Evolutionary conservation across 2,329 filamentous ascomycete species (phyloP), one percentile per base, ranked within the genome.

Genomic region (Elsinoe perseae): DNA sequence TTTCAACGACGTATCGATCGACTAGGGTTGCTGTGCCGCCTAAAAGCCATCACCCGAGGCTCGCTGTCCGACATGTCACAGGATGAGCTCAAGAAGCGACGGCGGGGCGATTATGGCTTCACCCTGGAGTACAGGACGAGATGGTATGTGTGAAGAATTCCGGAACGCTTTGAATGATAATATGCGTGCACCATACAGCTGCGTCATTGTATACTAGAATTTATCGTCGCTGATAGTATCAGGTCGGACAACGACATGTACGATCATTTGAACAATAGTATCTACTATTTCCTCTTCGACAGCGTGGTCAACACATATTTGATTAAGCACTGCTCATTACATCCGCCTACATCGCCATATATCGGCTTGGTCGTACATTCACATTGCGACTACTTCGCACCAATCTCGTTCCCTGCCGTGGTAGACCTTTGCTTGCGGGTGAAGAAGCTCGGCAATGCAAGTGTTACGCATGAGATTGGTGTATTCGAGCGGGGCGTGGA

Each of bases 231-330:
- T 38, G 56, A 42, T 40, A 23, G 10, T 28, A 32, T 59, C 42
- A 91, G 89, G 89, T 84, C 82, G 69, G 90, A 95, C 72, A 95
- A 95, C 68, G 90, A 95, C 74, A 93, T 95, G 87, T 95, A 93
- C 71, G 80, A 88, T 59, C 92, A 97, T 69, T 83, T 95, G 77
- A 95, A 95, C 74, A 95, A 95, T 68, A 87, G 84, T 38, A 79
- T 93, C 55, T 95, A 95, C 72, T 87, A 87, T 64, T 85, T 87
- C 60, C 78, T 95, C 57, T 93, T 95, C 70, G 92, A 97, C 74
- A 91, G 88, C 1, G 82, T 95, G 58, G 83, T 95, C 68, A 97
- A 96, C 71, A 80, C 85, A 50, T 97, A 93, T 70, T 80, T 97
- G 16, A 89, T 95, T 60, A 77, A 85, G 53, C 77, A 87, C 65